These are phyloP conservation scores for Rubia balearica DNA, from an alignment of 305 asterid genomes.

Conservation along the genomic window DNA sequence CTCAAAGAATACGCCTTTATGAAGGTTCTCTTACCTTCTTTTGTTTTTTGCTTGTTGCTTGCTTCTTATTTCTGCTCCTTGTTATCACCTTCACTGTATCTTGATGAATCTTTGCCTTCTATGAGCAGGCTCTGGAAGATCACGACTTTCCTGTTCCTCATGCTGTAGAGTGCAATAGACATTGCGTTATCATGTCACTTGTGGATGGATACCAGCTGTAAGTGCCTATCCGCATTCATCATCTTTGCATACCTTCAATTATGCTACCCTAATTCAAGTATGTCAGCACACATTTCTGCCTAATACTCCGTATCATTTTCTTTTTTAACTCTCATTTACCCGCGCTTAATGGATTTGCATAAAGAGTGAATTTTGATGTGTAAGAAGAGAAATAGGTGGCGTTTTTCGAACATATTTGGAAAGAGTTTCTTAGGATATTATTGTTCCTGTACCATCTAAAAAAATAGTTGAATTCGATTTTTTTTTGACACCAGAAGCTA, in stretches of 20 bases:
- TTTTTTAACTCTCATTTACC: background rate
- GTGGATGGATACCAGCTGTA: conserved; percentile 90
- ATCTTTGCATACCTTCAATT: background rate
- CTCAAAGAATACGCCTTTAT: conserved; percentile 93
- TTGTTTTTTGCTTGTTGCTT: background rate
- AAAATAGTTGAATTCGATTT: background rate
- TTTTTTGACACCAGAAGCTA: background rate
- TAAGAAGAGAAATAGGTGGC: background rate
- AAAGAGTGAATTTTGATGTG: background rate
- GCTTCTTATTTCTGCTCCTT: background rate
- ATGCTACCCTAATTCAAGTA: background rate
- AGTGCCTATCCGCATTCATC: conserved; percentile 24
- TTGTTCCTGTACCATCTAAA: background rate
- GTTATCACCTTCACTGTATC: background rate
- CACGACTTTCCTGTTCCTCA: conserved; percentile 92
- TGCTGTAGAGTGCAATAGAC: conserved; percentile 91
- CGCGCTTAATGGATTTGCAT: background rate
- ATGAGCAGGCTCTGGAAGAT: conserved; percentile 72
- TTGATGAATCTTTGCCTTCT: conserved; percentile 13
- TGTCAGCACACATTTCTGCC: background rate
- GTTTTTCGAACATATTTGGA: background rate
- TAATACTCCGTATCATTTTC: background rate
- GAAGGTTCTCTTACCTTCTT: conserved; percentile 46
- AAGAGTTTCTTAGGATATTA: background rate
- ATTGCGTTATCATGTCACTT: conserved; percentile 90